A percentile compares a stretch with the other conserved stretches of the same genome.
Evolutionary conservation across 768 basidiomycete genomes (phyloP).

Genomic region (Boletus vinaceobasis): DNA sequence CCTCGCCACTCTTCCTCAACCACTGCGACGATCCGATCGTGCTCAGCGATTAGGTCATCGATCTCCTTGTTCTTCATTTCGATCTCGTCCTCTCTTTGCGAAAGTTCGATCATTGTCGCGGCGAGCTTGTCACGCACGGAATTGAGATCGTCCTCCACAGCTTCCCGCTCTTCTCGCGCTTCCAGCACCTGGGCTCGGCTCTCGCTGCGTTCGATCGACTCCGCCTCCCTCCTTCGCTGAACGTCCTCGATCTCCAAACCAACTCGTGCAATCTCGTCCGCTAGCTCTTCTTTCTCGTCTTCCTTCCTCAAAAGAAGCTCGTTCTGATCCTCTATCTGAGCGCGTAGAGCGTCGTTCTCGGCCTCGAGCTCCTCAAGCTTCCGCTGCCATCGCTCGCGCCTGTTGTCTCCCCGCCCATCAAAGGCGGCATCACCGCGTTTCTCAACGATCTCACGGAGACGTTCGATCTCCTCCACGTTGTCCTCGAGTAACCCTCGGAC

Average conservation of each 20-base stretch:
- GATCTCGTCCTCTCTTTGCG: constrained; percentile 84
- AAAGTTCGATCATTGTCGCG: constrained; percentile 75
- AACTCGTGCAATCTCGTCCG: constrained; percentile 62
- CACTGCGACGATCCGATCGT: constrained; percentile 64
- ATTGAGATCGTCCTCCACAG: constrained; percentile 76
- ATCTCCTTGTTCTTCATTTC: constrained; percentile 77
- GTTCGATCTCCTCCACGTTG: constrained; percentile 79
- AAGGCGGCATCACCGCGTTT: constrained; percentile 43
- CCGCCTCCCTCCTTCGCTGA: constrained; percentile 57
- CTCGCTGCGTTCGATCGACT: constrained; percentile 65
- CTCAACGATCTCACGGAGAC: constrained; percentile 67
- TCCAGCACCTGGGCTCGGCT: constrained; percentile 70
- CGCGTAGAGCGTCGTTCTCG: constrained; percentile 61
- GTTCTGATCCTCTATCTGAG: constrained; percentile 54
- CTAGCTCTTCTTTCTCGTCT: constrained; percentile 71
- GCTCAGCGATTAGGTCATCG: constrained; percentile 72
- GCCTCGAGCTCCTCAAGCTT: constrained; percentile 56
- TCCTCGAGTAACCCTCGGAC: constrained; percentile 70
- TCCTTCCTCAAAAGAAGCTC: constrained; percentile 54
- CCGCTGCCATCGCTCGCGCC: constrained; percentile 44
- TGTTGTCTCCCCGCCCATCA: constrained; percentile 38
- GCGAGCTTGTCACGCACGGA: constrained; percentile 73
- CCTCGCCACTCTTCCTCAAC: constrained; percentile 86
- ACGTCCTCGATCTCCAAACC: constrained; percentile 65
- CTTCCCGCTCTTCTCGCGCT: constrained; percentile 70